Evolutionary conservation across 495 filamentous ascomycete species (phyloP), one percentile per base, ranked within the genome.

Genomic region (Sphaerosporella brunnea): DNA sequence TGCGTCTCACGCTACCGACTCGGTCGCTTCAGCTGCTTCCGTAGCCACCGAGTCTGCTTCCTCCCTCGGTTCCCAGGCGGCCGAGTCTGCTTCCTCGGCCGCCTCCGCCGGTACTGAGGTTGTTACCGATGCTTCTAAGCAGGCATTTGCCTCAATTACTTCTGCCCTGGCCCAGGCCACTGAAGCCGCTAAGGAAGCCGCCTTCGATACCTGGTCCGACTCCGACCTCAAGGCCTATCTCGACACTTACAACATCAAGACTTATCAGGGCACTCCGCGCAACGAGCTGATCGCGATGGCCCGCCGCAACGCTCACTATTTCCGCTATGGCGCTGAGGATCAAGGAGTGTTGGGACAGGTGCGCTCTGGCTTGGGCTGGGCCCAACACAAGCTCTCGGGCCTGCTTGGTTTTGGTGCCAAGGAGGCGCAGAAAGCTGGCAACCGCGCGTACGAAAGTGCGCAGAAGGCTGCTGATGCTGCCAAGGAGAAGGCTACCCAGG

Each of bases 151-250:
- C 16, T 82, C 80, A 4, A 75, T 78, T 15, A 87, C 83, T 16
- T 79, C 77, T 20, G 79, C 80, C 50, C 66, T 88, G 7, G 68
- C 79, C 2, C 64, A 73, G 25, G 78, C 76, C 8, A 87, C 84
- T 8, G 74, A 74, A 47, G 55, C 68, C 3, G 79, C 71, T 37
- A 88, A 86, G 67, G 73, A 79, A 15, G 63, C 62, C 15, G 71
- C 75, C 2, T 90, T 90, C 52, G 78, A 90, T 39, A 78, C 74
- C 1, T 93, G 84, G 84, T 81, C 81, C 44, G 76, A 77, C 23
- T 78, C 73, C 13, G 84, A 93, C 16, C 67, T 93, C 45, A 88
- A 88, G 68, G 65, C 72, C 11, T 88, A 85, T 51, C 70, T 88
- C 10, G 83, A 88, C 61, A 79, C 75, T 41, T 88, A 86, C 55